Percentiles rank a stretch among this genome's conserved stretches.
phyloP scores from a whole-genome alignment of 164 flowering plant species.

The Chimonanthus praecox region DNA sequence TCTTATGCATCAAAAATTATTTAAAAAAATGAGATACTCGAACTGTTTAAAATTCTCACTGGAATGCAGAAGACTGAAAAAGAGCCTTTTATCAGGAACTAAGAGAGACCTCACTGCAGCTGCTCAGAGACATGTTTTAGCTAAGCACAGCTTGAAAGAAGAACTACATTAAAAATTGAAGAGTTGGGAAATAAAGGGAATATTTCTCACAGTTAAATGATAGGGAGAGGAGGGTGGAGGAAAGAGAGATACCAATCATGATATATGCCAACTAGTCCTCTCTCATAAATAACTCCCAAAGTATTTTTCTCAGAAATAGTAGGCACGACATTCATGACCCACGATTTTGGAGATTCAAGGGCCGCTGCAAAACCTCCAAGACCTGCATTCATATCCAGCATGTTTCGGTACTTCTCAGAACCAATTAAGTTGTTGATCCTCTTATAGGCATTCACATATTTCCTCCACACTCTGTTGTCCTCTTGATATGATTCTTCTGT shows the following conservation, averaged over 20 bases:
- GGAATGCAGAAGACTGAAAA: no score
- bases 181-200: no score
- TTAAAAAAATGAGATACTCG: no score
- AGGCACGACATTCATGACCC: slow-evolving; percentile 97
- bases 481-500: slow-evolving; percentile 53
- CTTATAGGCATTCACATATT: slow-evolving; percentile 59
- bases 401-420: slow-evolving; percentile 60
- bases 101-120: no score
- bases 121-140: no score
- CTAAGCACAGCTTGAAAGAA: no score
- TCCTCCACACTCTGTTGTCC: slow-evolving; percentile 71
- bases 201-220: no score
- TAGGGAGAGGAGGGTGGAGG: no score
- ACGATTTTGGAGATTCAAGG: slow-evolving; percentile 63
- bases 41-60: no score
- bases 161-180: no score
- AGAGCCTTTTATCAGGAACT: no score
- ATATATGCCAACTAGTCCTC: slow-evolving; percentile 83
- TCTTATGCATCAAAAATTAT: no score
- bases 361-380: slow-evolving; percentile 89
- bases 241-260: slow-evolving; percentile 68
- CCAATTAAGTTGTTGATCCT: slow-evolving; percentile 58
- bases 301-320: slow-evolving; percentile 55
- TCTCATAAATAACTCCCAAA: slow-evolving; percentile 68
- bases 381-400: slow-evolving; percentile 93